Evolutionary conservation across 257 asterid genomes (phyloP), one percentile per base, ranked within the genome.

Genomic region (Marsdenia floribunda): DNA sequence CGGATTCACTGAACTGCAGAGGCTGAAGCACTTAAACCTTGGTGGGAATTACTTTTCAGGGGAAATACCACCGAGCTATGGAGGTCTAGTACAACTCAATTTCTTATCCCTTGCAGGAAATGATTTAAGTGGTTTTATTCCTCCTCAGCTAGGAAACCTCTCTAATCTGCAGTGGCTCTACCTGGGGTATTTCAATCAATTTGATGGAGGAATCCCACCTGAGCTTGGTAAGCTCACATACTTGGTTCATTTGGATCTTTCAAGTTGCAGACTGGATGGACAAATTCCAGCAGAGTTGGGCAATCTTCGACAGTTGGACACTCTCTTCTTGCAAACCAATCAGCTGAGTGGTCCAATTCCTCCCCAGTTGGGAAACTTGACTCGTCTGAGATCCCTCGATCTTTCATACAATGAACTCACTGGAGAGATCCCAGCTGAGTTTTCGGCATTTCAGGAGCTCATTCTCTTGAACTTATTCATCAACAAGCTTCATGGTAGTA

Each of bases 21-120:
- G 67, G 54, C 80, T 84, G 68, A 78, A 79, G 75, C 57, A 79
- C 72, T 79, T 84, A 61, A 79, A 81, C 76, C 68, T 84, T 21
- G 88, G 88, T 16, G 88, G 88, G 16, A 84, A 84, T 40, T 84
- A 84, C 57, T 84, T 84, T 67, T 81, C 88, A 0, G 88, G 88
- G 67, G 26, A 65, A 40, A 81, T 84, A 35, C 85, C 88, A 35
- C 10, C 63, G 21, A 53, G 78, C 29, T 79, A 79, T 79, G 84
- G 85, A 42, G 69, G 71, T 38, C 54, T 81, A 19, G 38, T 71
- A 66, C 77, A 74, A 71, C 85, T 84, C 37, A 75, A 38, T 49
- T 81, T 66, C 75, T 71, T 84, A n/a, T 81, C 84, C 60, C 68
- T 84, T 2, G 85, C 87, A 0, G 87, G 87, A 67, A 84, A 84